A percentile compares a stretch with the other conserved stretches of the same genome.
These are phyloP conservation scores for Psidium guajava DNA, from an alignment of 345 rosid species.

Conservation along the genomic window DNA sequence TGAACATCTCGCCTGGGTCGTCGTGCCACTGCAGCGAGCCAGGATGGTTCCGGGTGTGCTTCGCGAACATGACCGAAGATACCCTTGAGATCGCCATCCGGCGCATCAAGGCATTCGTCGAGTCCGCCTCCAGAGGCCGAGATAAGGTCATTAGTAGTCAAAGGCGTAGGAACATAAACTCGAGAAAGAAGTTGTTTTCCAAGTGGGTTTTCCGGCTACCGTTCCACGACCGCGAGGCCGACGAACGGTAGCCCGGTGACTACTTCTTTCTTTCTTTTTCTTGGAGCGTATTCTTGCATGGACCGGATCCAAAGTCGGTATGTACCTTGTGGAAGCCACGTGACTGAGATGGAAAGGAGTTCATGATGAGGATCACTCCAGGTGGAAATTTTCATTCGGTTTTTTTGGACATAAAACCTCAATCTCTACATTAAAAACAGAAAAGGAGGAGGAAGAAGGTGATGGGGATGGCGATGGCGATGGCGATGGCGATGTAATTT, in stretches of 20 bases:
- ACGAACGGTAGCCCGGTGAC: not conserved
- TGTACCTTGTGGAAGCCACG: not conserved
- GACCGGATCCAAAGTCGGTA: not conserved
- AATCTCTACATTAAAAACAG: not conserved
- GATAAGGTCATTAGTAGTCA: not conserved
- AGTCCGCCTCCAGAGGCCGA: not conserved
- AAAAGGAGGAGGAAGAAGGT: not conserved
- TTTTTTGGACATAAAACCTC: not conserved
- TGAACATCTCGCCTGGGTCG: constrained; percentile 79
- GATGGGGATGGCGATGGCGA: not conserved
- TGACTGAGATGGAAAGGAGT: not conserved
- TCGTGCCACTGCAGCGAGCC: constrained; percentile 86
- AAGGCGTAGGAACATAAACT: not conserved
- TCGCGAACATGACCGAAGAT: constrained; percentile 49
- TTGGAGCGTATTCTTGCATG: not conserved
- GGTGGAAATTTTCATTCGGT: not conserved
- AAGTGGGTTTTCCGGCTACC: constrained; percentile 13
- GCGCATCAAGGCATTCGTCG: constrained; percentile 36
- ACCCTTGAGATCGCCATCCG: constrained; percentile 41
- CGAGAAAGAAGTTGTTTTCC: not conserved
- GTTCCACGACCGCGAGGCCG: not conserved
- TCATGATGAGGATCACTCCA: not conserved
- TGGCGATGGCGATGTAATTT: not conserved
- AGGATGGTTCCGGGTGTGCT: constrained; percentile 89
- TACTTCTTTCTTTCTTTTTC: not conserved